These are phyloP conservation scores for Scheffersomyces amazonensis DNA, from an alignment of 805 yeast genomes.

Conservation along the genomic window DNA sequence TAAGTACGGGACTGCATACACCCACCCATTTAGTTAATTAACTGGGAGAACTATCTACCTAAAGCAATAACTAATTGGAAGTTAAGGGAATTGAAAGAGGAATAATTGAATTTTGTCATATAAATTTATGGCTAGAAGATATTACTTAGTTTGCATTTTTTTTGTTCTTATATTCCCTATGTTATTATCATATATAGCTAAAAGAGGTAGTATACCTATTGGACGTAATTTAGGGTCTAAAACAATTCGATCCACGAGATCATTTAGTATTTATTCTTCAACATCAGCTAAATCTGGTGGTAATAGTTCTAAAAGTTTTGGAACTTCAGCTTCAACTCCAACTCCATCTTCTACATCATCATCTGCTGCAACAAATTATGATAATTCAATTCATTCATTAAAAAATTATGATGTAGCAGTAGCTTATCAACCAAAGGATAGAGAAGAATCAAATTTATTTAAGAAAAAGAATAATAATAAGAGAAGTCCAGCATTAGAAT, in stretches of 20 bases:
- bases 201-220: neutral
- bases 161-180: neutral
- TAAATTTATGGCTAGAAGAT: neutral
- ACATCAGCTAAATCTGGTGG: constrained; percentile 12
- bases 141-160: neutral
- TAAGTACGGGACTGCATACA: too few species aligned
- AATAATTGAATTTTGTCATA: too few species aligned
- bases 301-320: constrained; percentile 4
- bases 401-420: constrained; percentile 57
- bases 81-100: too few species aligned
- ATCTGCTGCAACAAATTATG: constrained; percentile 15
- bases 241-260: constrained; percentile 10
- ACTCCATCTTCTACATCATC: constrained; percentile 16
- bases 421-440: constrained; percentile 71
- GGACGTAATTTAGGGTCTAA: constrained; percentile 3
- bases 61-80: too few species aligned
- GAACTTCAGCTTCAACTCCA: constrained; percentile 17
- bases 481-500: constrained; percentile 33
- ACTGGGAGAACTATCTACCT: too few species aligned
- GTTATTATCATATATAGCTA: neutral
- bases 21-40: too few species aligned
- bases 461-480: constrained; percentile 19
- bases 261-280: constrained; percentile 19
- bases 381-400: constrained; percentile 15
- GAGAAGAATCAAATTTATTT: constrained; percentile 51